Percentiles rank a stretch among this genome's conserved stretches.
Evolutionary conservation across 2,329 filamentous ascomycete species (phyloP).

Genomic region (Alternaria sp.): DNA sequence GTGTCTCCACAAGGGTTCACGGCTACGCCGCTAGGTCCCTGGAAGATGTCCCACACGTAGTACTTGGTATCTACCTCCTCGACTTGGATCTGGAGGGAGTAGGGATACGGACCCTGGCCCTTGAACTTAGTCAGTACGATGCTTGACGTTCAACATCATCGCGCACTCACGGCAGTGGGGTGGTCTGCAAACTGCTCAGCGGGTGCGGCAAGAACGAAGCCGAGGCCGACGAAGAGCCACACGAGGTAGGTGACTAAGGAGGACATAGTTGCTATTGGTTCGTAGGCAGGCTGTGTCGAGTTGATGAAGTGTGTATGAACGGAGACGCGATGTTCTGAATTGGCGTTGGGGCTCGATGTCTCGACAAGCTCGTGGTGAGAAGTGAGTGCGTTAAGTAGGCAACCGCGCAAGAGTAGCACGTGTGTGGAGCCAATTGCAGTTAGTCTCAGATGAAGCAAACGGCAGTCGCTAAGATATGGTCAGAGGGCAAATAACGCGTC

Average conservation of each 20-base stretch:
- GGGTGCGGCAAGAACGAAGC: background rate
- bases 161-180: background rate
- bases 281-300: too few relatives aligned
- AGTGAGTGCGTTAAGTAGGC: background rate
- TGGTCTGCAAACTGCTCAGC: background rate
- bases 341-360: background rate
- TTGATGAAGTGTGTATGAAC: background rate
- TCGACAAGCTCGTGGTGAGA: background rate
- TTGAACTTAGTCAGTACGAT: background rate
- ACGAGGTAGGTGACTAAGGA: background rate
- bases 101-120: background rate
- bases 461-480: background rate
- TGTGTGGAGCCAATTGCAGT: background rate
- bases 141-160: background rate
- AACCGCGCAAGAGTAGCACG: background rate
- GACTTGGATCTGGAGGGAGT: conserved; percentile 1
- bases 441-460: background rate
- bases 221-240: background rate
- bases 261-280: background rate
- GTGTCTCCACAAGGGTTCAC: conserved; percentile 2
- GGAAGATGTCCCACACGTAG: conserved; percentile 3
- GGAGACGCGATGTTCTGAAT: background rate
- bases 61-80: background rate
- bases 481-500: background rate
- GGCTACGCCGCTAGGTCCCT: background rate